Evolutionary conservation across 768 basidiomycete genomes (phyloP).

Genomic region (Tylopilus balloui): DNA sequence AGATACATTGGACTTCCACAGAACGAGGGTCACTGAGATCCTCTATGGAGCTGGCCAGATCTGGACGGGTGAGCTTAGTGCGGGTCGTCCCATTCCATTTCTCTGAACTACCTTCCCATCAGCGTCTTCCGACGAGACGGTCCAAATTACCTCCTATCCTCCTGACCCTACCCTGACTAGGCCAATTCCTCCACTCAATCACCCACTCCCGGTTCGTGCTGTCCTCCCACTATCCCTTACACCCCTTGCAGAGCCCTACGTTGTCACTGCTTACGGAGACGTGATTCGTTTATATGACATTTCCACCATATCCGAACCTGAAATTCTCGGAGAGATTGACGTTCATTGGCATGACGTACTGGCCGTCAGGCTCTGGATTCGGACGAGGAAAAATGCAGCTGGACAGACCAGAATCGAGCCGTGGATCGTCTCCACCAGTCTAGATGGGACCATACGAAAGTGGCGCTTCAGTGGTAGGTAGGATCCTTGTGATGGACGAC

Average conservation of each 20-base stretch:
- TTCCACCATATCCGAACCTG: constrained; percentile 60
- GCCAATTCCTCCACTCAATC: constrained; percentile 49
- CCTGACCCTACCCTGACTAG: constrained; percentile 30
- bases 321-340: constrained; percentile 68
- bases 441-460: constrained; percentile 84
- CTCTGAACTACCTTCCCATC: constrained; percentile 4
- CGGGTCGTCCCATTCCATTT: neutral
- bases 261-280: constrained; percentile 83
- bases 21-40: constrained; percentile 80
- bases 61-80: constrained; percentile 68
- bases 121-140: constrained; percentile 91
- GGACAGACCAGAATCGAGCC: constrained; percentile 55
- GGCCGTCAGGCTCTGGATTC: constrained; percentile 68
- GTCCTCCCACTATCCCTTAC: constrained; percentile 66
- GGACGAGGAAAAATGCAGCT: constrained; percentile 41
- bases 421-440: constrained; percentile 78
- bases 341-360: constrained; percentile 91
- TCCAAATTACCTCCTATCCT: constrained; percentile 54
- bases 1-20: constrained; percentile 64
- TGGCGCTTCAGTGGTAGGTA: constrained; percentile 70
- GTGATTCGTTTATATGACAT: constrained; percentile 77
- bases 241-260: constrained; percentile 62
- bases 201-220: constrained; percentile 64
- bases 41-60: constrained; percentile 61
- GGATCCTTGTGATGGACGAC: neutral